These are phyloP conservation scores for Candida coleopterorum DNA, from an alignment of 805 yeast genomes.

Conservation along the genomic window DNA sequence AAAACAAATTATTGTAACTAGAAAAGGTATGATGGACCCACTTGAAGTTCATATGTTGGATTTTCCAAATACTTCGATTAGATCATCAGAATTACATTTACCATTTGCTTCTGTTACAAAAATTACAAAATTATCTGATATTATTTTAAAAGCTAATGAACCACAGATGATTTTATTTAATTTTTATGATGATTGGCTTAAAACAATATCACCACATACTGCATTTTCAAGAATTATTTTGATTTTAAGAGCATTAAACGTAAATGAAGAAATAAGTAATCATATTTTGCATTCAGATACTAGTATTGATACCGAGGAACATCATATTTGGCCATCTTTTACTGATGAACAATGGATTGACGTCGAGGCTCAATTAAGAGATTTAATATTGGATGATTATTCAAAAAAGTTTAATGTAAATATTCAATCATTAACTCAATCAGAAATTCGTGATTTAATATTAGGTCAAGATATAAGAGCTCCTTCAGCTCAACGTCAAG, in stretches of 20 bases:
- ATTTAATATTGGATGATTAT: conserved; percentile 79
- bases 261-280: conserved; percentile 73
- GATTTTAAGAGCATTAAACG: conserved; percentile 75
- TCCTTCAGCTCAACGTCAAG: conserved; percentile 83
- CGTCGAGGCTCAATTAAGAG: conserved; percentile 83
- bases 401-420: conserved; percentile 82
- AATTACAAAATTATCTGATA: conserved; percentile 71
- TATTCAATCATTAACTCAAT: conserved; percentile 81
- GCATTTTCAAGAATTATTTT: conserved; percentile 88
- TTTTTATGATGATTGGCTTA: conserved; percentile 92
- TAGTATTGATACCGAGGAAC: conserved; percentile 60
- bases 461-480: conserved; percentile 91
- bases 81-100: conserved; percentile 82
- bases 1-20: conserved; percentile 80
- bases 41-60: conserved; percentile 95
- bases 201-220: conserved; percentile 77
- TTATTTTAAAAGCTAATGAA: conserved; percentile 81
- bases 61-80: conserved; percentile 84
- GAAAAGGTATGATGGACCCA: conserved; percentile 92
- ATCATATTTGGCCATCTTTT: conserved; percentile 93
- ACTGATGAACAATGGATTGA: conserved; percentile 87
- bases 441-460: conserved; percentile 89
- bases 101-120: conserved; percentile 87
- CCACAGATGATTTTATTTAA: conserved; percentile 91
- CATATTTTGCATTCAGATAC: conserved; percentile 72